Percentiles rank a stretch among this genome's conserved stretches.
Conservation (phyloP, 306 rosid species). For the Quercus gilva region DNA sequence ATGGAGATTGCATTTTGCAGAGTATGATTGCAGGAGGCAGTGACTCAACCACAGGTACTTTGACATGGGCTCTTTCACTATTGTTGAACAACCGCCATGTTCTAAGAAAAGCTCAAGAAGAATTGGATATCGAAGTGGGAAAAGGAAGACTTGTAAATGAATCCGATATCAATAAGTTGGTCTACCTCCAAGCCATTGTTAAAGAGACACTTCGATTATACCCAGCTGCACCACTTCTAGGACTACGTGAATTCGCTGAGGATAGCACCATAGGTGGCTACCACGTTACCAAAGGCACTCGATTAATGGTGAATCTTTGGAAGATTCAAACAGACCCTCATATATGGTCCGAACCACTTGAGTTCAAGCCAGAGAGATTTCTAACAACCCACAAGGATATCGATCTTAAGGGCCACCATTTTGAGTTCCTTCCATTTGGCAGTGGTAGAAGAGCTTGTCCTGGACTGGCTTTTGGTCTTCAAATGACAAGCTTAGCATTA, state of each 20-base stretch:
- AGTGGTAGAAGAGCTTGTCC: constrained; percentile 61
- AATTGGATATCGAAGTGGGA: constrained; percentile 49
- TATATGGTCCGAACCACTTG: constrained; percentile 42
- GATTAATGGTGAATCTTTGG: constrained; percentile 46
- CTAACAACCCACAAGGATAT: constrained; percentile 35
- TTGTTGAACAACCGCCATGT: constrained; percentile 34
- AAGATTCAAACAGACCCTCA: constrained; percentile 54
- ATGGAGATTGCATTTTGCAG: background rate
- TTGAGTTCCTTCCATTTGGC: constrained; percentile 52
- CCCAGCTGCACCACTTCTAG: constrained; percentile 48
- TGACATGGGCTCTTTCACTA: constrained; percentile 40
- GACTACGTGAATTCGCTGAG: constrained; percentile 28
- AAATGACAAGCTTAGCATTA: constrained; percentile 30
- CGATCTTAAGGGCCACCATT: constrained; percentile 45
- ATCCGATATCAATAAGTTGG: constrained; percentile 40
- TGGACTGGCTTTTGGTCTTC: constrained; percentile 35
- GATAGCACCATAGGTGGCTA: constrained; percentile 43
- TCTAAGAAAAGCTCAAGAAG: constrained; percentile 34
- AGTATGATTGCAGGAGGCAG: constrained; percentile 29
- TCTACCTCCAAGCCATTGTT: constrained; percentile 50
- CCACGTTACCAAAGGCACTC: constrained; percentile 40
- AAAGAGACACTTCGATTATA: constrained; percentile 51
- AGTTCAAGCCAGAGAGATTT: constrained; percentile 58
- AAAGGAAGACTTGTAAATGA: constrained; percentile 42
- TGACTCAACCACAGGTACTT: constrained; percentile 42